phyloP scores from a whole-genome alignment of 2,329 filamentous ascomycete species.

The Ophiostoma himal-ulmi region DNA sequence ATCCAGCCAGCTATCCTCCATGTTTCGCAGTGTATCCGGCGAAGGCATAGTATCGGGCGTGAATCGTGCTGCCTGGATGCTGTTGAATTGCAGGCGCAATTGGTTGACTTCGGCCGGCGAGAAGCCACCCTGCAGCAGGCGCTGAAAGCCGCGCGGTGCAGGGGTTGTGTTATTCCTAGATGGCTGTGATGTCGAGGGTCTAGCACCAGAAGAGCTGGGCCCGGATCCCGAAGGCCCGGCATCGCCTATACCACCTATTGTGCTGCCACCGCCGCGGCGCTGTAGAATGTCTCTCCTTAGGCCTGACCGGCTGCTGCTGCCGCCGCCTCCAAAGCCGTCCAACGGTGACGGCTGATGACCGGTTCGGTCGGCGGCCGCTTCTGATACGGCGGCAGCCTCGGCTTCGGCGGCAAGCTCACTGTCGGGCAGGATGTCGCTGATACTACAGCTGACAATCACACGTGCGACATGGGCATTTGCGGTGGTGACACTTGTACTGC shows the following conservation, averaged over 20 bases:
- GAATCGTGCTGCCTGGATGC: conserved; percentile 73
- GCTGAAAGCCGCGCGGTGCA: conserved; percentile 76
- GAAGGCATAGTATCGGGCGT: conserved; percentile 86
- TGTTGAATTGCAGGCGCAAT: conserved; percentile 80
- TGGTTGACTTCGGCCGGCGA: conserved; percentile 75
- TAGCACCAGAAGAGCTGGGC: background rate
- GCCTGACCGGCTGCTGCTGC: background rate
- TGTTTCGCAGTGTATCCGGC: conserved; percentile 63
- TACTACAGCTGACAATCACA: conserved; percentile 89
- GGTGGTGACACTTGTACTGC: conserved; percentile 30
- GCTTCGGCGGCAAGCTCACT: conserved; percentile 58
- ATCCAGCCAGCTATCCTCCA: conserved; percentile 92
- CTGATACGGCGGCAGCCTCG: conserved; percentile 27
- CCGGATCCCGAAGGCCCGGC: background rate
- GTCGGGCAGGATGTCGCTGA: conserved; percentile 66
- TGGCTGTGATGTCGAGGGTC: background rate
- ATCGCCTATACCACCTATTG: background rate
- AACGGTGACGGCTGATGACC: background rate
- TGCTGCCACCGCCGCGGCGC: conserved; percentile 11
- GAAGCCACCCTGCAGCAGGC: conserved; percentile 73
- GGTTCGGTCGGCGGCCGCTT: background rate
- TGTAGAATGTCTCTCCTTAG: conserved; percentile 16
- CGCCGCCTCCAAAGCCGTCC: background rate
- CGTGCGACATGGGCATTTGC: conserved; percentile 38
- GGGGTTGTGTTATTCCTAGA: conserved; percentile 38